phyloP scores from a whole-genome alignment of 176 grass and related monocot genomes.

The Paspalum notatum region DNA sequence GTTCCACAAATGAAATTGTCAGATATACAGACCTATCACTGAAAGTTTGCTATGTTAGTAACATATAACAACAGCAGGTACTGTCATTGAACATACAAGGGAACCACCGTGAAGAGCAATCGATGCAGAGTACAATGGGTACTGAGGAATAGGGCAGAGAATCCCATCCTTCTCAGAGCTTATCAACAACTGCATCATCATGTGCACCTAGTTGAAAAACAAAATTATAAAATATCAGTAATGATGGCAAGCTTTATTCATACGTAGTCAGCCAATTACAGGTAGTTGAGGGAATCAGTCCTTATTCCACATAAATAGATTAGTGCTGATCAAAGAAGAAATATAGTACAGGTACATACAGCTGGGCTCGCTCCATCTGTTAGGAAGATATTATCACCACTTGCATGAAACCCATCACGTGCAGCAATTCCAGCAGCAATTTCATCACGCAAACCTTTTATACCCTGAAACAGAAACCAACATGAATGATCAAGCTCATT shows the following conservation, averaged over 20 bases:
- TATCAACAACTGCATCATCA: conserved; percentile 98
- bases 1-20: conserved; percentile 31
- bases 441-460: conserved; percentile 91
- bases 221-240: conserved; percentile 33
- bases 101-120: conserved; percentile 94
- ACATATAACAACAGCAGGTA: conserved; percentile 8
- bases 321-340: conserved; percentile 7
- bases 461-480: conserved; percentile 60
- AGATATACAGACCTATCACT: background rate
- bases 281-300: background rate
- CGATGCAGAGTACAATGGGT: conserved; percentile 91
- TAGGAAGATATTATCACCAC: conserved; percentile 85
- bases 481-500: conserved; percentile 30
- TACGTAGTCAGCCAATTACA: background rate
- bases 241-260: background rate
- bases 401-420: conserved; percentile 89
- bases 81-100: conserved; percentile 77
- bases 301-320: conserved; percentile 21
- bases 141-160: conserved; percentile 95
- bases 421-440: conserved; percentile 83
- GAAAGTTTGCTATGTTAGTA: background rate
- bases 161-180: conserved; percentile 96
- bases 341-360: conserved; percentile 45
- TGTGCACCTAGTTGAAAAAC: conserved; percentile 74
- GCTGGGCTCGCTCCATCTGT: conserved; percentile 93